Percentiles rank a stretch among this genome's conserved stretches.
Conservation (phyloP, 108 stramenopile genomes). For the Cyclotella sp. region DNA sequence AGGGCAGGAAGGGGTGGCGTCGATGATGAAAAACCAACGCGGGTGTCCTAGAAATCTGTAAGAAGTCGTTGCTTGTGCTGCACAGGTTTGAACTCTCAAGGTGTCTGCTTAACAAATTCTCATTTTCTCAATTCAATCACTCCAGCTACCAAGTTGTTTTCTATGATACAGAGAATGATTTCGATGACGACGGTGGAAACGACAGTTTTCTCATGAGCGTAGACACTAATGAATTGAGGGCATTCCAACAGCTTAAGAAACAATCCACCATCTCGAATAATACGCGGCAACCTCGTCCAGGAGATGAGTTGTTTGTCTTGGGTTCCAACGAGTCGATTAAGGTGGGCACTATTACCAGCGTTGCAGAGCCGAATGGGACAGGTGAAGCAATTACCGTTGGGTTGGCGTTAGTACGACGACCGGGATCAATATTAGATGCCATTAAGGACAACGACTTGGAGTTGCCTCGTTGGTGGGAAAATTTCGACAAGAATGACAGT, state of each 20-base stretch:
- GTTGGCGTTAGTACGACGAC: conserved; percentile 67
- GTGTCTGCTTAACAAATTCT: background rate
- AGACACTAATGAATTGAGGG: conserved; percentile 24
- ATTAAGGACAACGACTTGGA: conserved; percentile 71
- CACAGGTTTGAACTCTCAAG: background rate
- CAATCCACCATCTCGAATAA: conserved; percentile 50
- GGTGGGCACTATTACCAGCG: conserved; percentile 76
- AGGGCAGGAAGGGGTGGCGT: conserved; percentile 88
- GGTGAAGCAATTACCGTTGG: conserved; percentile 62
- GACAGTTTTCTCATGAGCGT: conserved; percentile 27
- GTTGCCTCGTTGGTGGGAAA: conserved; percentile 55
- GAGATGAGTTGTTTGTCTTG: conserved; percentile 68
- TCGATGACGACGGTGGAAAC: conserved; percentile 40
- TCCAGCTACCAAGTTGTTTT: conserved; percentile 65
- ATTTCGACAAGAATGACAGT: conserved; percentile 19
- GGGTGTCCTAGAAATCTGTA: conserved; percentile 73
- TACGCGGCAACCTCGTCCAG: conserved; percentile 61
- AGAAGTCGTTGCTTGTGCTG: conserved; percentile 3
- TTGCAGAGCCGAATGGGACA: conserved; percentile 78
- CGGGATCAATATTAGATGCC: conserved; percentile 66
- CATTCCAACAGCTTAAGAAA: conserved; percentile 49
- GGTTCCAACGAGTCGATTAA: conserved; percentile 76
- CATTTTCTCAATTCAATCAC: background rate
- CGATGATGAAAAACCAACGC: conserved; percentile 79
- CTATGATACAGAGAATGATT: conserved; percentile 74